phyloP scores from a whole-genome alignment of 257 asterid genomes.

The Salvia rosmarinus region DNA sequence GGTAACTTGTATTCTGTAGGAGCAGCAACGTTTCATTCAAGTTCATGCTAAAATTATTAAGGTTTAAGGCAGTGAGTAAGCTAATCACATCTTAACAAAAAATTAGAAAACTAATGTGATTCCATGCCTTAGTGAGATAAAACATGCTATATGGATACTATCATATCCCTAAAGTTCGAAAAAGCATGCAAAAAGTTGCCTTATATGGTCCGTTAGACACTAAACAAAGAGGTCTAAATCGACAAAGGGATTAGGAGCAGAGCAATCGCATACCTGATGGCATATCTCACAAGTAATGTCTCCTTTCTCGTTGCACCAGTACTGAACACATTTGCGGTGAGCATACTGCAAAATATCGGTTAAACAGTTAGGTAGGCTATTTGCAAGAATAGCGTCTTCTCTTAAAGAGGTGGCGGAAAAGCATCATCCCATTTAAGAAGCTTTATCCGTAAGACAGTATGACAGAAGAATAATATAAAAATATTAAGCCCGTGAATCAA shows the following conservation, averaged over 20 bases:
- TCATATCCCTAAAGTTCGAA: conserved; percentile 6
- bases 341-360: conserved; percentile 50
- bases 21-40: neutral
- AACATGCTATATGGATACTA: conserved; percentile 4
- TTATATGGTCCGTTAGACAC: neutral
- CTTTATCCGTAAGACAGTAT: neutral
- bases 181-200: neutral
- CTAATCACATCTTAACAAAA: neutral
- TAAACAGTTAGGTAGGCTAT: neutral
- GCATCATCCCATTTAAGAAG: neutral
- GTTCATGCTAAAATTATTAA: neutral
- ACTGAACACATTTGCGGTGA: conserved; percentile 62
- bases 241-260: conserved; percentile 11
- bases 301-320: conserved; percentile 70
- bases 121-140: neutral
- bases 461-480: too few relatives aligned
- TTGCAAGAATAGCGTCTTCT: neutral
- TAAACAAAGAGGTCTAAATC: neutral
- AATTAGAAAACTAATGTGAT: too few relatives aligned
- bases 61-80: neutral
- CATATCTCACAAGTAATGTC: conserved; percentile 66
- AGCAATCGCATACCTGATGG: conserved; percentile 49
- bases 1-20: neutral
- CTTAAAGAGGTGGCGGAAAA: neutral
- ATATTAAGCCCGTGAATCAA: neutral